phyloP scores from a whole-genome alignment of 805 yeast species.

The Komagataella phaffii region DNA sequence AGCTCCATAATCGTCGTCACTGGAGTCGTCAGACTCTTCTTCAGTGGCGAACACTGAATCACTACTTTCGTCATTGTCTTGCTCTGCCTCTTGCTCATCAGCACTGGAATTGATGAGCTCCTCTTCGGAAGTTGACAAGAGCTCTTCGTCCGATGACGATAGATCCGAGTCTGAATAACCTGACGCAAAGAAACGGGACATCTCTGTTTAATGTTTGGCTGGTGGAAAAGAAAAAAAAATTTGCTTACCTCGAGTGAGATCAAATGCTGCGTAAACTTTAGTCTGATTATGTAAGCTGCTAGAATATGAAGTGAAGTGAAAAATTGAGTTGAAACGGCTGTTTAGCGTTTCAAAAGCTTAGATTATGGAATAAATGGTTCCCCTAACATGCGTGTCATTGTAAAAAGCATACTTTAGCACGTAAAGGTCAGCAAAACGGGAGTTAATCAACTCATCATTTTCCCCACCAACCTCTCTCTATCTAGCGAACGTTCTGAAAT shows the following conservation, averaged over 20 bases:
- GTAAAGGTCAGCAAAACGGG: background rate
- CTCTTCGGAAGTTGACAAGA: slow-evolving; percentile 47
- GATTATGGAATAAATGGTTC: background rate
- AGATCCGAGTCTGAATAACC: slow-evolving; percentile 43
- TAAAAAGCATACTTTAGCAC: background rate
- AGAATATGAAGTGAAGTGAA: background rate
- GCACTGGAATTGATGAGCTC: slow-evolving; percentile 31
- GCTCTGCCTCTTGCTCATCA: slow-evolving; percentile 8
- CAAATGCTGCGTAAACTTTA: background rate
- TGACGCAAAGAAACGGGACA: slow-evolving; percentile 87
- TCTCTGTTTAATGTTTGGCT: slow-evolving; percentile 13
- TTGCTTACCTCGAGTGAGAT: background rate
- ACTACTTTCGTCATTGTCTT: slow-evolving; percentile 17
- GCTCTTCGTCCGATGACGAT: slow-evolving; percentile 37
- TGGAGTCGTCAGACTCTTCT: slow-evolving; percentile 28
- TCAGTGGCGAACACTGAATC: slow-evolving; percentile 24
- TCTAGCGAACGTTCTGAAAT: background rate
- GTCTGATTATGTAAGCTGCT: background rate
- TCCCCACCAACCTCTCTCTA: background rate
- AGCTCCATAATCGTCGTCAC: slow-evolving; percentile 35
- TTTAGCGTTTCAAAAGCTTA: no score
- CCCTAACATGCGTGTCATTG: background rate
- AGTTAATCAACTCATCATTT: background rate
- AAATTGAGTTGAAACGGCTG: background rate
- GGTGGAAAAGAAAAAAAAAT: background rate